These are phyloP conservation scores for Astrephomene gubernaculifera DNA, from an alignment of 139 green algal species.

Conservation along the genomic window DNA sequence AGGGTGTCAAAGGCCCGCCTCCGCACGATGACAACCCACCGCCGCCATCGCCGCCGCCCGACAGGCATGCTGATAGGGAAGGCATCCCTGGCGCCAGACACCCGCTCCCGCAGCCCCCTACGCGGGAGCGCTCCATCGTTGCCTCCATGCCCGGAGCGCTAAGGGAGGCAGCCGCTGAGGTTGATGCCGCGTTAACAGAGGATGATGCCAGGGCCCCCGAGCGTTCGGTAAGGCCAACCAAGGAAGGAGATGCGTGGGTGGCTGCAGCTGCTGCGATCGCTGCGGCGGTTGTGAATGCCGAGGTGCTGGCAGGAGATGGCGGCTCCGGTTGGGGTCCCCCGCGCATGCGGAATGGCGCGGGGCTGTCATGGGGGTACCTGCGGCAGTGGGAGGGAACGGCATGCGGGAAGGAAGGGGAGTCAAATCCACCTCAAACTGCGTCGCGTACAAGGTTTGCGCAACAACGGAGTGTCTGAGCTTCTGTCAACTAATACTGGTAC, in stretches of 20 bases:
- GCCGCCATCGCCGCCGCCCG: neutral
- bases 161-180: neutral
- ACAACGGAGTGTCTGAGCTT: neutral
- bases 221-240: neutral
- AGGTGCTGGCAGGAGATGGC: no score
- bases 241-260: neutral
- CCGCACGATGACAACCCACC: neutral
- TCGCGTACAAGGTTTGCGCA: neutral
- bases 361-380: slow-evolving; percentile 67
- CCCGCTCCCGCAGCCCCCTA: slow-evolving; percentile 12
- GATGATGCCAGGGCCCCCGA: neutral
- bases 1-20: neutral
- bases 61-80: neutral
- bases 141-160: slow-evolving; percentile 17
- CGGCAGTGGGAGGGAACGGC: no score
- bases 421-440: neutral
- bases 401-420: neutral
- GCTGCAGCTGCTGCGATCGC: neutral
- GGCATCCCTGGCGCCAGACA: neutral
- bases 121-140: neutral
- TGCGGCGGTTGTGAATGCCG: neutral
- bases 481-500: neutral
- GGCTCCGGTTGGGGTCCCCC: no score
- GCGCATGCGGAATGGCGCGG: slow-evolving; percentile 18
- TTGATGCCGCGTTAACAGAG: neutral